phyloP scores from a whole-genome alignment of 169 alveolate species.

The Plasmodium gonderi region DNA sequence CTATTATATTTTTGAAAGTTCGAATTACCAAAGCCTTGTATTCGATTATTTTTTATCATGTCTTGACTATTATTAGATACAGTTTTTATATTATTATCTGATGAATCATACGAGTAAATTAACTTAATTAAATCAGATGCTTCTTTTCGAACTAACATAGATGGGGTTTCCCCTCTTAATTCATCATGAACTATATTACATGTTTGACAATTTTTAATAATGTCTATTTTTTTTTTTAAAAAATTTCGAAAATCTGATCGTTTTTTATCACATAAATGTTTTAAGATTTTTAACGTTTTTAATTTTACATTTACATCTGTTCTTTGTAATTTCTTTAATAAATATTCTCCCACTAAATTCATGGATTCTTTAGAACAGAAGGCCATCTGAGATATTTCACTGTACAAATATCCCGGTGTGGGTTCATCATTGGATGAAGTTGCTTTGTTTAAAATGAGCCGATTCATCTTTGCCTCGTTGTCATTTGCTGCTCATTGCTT shows the following conservation, averaged over 20 bases:
- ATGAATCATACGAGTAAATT: conserved; percentile 38
- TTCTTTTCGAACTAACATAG: conserved; percentile 66
- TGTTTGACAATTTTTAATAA: conserved; percentile 48
- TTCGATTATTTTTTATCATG: conserved; percentile 42
- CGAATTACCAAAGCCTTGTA: conserved; percentile 65
- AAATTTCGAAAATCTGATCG: conserved; percentile 63
- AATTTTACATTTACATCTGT: conserved; percentile 80
- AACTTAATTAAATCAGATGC: conserved; percentile 56
- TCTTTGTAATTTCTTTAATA: conserved; percentile 78
- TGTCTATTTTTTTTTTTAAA: conserved; percentile 53
- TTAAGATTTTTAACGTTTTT: conserved; percentile 81
- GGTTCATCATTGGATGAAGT: conserved; percentile 84
- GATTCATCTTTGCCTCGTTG: too few relatives aligned
- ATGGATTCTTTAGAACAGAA: conserved; percentile 68
- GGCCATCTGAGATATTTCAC: conserved; percentile 80
- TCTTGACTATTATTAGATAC: conserved; percentile 23
- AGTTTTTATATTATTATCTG: conserved; percentile 16
- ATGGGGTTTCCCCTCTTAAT: conserved; percentile 62
- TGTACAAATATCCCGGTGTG: conserved; percentile 84
- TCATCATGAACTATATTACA: conserved; percentile 66
- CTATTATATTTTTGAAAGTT: background rate
- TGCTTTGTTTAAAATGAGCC: conserved; percentile 75
- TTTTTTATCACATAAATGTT: conserved; percentile 78
- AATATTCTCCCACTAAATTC: conserved; percentile 78
- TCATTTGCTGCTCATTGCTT: too few relatives aligned